phyloP scores from a whole-genome alignment of 192 early-diverging fungal species.

The Gonapodya prolifera region DNA sequence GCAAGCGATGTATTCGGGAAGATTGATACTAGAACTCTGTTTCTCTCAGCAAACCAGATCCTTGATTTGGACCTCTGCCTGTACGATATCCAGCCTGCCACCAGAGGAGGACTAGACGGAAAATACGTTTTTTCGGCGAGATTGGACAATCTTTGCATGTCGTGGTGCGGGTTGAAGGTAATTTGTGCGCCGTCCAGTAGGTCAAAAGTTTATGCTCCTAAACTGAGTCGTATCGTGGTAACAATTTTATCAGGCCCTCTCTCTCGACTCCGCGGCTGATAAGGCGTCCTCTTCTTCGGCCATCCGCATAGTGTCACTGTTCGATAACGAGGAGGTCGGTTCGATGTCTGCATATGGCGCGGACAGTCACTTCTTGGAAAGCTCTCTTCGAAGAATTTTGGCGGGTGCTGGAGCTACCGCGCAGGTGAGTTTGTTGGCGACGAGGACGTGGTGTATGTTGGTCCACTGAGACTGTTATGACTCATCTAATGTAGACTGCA shows the following conservation, averaged over 20 bases:
- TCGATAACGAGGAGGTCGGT: conserved; percentile 99
- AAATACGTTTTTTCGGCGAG: conserved; percentile 92
- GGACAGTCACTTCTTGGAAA: conserved; percentile 72
- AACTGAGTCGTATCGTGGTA: conserved; percentile 15
- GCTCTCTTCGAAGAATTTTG: conserved; percentile 51
- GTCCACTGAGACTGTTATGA: too few relatives aligned
- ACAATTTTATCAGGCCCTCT: neutral
- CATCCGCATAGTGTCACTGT: conserved; percentile 68
- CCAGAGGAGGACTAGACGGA: conserved; percentile 78
- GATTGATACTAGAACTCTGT: too few relatives aligned
- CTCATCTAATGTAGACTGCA: conserved; percentile 27
- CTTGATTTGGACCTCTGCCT: conserved; percentile 95
- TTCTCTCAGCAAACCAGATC: conserved; percentile 67
- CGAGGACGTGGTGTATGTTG: too few relatives aligned
- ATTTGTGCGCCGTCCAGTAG: too few relatives aligned
- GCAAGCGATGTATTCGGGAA: too few relatives aligned
- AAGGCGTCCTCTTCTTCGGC: neutral
- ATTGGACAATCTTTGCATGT: conserved; percentile 93
- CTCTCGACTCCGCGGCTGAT: neutral
- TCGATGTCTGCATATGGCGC: conserved; percentile 87
- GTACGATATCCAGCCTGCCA: conserved; percentile 84
- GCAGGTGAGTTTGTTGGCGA: neutral
- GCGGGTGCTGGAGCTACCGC: neutral
- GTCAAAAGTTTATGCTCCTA: too few relatives aligned
- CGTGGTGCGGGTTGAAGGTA: conserved; percentile 71